phyloP scores from a whole-genome alignment of 352 stramenopile species.

The Globisporangium nodosum region DNA sequence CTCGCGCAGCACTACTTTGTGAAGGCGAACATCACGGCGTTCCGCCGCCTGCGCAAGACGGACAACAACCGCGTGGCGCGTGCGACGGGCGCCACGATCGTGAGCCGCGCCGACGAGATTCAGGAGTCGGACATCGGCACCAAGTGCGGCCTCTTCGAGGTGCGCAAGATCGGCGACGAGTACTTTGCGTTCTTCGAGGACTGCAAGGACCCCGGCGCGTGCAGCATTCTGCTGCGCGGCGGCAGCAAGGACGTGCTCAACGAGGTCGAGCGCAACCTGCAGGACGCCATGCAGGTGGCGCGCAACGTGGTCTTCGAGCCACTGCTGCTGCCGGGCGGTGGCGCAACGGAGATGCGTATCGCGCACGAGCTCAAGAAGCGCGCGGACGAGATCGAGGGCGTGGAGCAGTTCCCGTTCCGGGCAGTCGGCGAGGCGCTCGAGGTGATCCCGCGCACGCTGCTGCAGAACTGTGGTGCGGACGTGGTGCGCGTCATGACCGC shows the following conservation, averaged over 20 bases:
- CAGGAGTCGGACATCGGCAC: conserved; percentile 98
- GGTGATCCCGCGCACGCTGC: conserved; percentile 98
- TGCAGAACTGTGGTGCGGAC: conserved; percentile 99
- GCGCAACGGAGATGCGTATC: conserved; percentile 99
- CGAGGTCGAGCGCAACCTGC: conserved; percentile 99
- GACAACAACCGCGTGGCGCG: conserved; percentile 99
- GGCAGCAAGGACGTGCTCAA: conserved; percentile 99
- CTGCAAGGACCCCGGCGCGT: conserved; percentile 97
- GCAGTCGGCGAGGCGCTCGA: conserved; percentile 97
- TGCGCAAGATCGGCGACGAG: conserved; percentile 88
- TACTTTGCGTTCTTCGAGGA: conserved; percentile 99
- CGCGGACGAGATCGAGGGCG: conserved; percentile 88
- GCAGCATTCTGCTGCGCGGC: conserved; percentile 97
- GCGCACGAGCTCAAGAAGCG: conserved; percentile 93
- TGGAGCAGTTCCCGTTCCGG: conserved; percentile 97
- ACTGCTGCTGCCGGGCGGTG: conserved; percentile 92
- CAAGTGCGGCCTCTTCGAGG: conserved; percentile 98
- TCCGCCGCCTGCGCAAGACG: conserved; percentile 98
- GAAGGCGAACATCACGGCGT: conserved; percentile 98
- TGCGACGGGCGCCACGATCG: conserved; percentile 97
- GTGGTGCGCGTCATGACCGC: conserved; percentile 98
- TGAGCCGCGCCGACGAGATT: conserved; percentile 97
- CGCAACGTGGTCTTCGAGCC: conserved; percentile 99
- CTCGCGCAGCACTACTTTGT: conserved; percentile 99
- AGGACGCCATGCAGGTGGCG: conserved; percentile 99